These are phyloP conservation scores for Aspergillus saccharolyticus DNA, from an alignment of 495 filamentous ascomycete genomes.

Conservation along the genomic window DNA sequence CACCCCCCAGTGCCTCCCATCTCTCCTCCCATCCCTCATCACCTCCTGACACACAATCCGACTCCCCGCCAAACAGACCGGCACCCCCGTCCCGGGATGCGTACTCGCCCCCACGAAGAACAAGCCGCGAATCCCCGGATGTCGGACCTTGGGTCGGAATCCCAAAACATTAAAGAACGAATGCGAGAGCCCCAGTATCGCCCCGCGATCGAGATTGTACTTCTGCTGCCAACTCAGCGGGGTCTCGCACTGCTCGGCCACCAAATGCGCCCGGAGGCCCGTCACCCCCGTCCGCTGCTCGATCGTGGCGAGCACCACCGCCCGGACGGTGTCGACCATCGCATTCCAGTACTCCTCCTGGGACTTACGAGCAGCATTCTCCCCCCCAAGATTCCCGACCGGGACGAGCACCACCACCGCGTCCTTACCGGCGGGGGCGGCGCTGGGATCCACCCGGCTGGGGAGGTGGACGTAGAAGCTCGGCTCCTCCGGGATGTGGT, in stretches of 20 bases:
- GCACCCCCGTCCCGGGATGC: constrained; percentile 69
- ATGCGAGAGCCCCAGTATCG: constrained; percentile 63
- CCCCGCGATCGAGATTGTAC: constrained; percentile 68
- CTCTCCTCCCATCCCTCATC: constrained; percentile 19
- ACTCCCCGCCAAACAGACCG: constrained; percentile 59
- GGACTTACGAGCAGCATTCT: background rate
- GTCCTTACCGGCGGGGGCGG: constrained; percentile 58
- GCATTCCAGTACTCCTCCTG: constrained; percentile 34
- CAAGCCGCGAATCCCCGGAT: constrained; percentile 39
- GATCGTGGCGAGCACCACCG: constrained; percentile 51
- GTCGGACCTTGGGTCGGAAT: constrained; percentile 57
- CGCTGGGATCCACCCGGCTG: constrained; percentile 56
- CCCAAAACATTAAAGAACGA: constrained; percentile 65
- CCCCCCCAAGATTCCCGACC: constrained; percentile 44
- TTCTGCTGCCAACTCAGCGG: constrained; percentile 54
- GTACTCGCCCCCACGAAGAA: constrained; percentile 69
- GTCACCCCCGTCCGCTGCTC: constrained; percentile 45
- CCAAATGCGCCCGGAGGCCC: constrained; percentile 38
- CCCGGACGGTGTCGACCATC: constrained; percentile 47
- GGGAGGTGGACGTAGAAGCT: constrained; percentile 74
- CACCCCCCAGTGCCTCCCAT: background rate
- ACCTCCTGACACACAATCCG: constrained; percentile 58
- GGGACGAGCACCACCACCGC: constrained; percentile 61
- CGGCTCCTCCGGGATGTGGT: constrained; percentile 56
- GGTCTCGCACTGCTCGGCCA: constrained; percentile 57